These are phyloP conservation scores for Abrus pulchellus DNA, from an alignment of 306 rosid genomes.

Conservation along the genomic window DNA sequence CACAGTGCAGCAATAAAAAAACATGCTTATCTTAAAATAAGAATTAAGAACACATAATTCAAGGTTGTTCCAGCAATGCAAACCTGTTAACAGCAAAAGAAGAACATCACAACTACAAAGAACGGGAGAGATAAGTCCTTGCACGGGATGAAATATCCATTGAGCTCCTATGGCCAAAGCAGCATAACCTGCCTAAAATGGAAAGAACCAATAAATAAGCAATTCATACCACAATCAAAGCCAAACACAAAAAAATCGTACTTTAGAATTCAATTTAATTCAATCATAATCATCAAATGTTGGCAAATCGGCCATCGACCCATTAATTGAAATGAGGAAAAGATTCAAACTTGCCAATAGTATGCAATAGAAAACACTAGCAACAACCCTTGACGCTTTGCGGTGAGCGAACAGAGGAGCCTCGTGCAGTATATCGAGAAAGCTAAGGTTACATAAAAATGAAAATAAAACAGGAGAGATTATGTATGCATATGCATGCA, in stretches of 20 bases:
- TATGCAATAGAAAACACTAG: constrained; percentile 83
- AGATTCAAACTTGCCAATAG: constrained; percentile 63
- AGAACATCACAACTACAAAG: constrained; percentile 90
- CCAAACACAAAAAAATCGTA: background rate
- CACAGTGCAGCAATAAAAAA: background rate
- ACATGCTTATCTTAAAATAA: constrained; percentile 8
- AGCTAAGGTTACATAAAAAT: constrained; percentile 52
- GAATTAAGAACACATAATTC: constrained; percentile 21
- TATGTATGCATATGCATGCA: background rate
- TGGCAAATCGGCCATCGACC: constrained; percentile 28
- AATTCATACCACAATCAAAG: constrained; percentile 12
- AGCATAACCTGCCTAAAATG: constrained; percentile 79
- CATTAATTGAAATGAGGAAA: background rate
- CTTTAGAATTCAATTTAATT: constrained; percentile 30
- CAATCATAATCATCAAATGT: background rate
- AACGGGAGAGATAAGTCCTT: constrained; percentile 59
- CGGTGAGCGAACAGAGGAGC: constrained; percentile 95
- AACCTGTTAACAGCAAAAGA: constrained; percentile 87
- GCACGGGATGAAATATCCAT: constrained; percentile 75
- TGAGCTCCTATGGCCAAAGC: constrained; percentile 74
- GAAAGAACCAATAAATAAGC: constrained; percentile 45
- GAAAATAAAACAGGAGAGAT: background rate
- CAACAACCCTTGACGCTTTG: constrained; percentile 80
- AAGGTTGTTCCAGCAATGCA: constrained; percentile 7
- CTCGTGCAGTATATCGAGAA: constrained; percentile 93